Evolutionary conservation across 2,329 filamentous ascomycete genomes (phyloP).

Genomic region (Ilyonectria mors-panacis): DNA sequence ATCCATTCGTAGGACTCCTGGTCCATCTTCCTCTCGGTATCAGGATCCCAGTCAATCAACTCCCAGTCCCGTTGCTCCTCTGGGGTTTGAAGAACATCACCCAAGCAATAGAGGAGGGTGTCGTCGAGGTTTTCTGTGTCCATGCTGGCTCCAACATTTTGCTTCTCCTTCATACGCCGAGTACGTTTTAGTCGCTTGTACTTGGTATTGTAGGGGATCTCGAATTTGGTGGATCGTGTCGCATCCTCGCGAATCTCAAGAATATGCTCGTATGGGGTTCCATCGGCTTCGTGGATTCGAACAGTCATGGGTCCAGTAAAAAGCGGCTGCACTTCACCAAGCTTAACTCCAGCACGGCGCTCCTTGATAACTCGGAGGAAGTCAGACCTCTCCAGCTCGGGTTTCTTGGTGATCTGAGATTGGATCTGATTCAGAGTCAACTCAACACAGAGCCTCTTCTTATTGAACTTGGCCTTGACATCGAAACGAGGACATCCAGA

Average conservation of each 20-base stretch:
- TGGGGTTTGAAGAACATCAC: constrained; percentile 87
- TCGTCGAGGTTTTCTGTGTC: constrained; percentile 80
- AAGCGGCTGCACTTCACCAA: constrained; percentile 79
- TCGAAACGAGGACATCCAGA: constrained; percentile 91
- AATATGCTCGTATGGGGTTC: constrained; percentile 98
- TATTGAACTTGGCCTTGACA: constrained; percentile 93
- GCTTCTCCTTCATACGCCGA: constrained; percentile 84
- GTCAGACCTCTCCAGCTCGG: constrained; percentile 75
- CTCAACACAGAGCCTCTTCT: constrained; percentile 95
- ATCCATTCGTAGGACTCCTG: constrained; percentile 99
- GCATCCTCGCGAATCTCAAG: constrained; percentile 92
- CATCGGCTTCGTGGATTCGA: constrained; percentile 96
- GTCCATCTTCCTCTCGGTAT: constrained; percentile 92
- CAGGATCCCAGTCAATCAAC: constrained; percentile 89
- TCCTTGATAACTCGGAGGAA: constrained; percentile 92
- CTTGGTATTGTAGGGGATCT: constrained; percentile 99
- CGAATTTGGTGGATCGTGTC: constrained; percentile 82
- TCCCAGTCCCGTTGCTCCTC: constrained; percentile 89
- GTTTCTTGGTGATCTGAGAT: constrained; percentile 60
- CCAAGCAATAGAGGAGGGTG: constrained; percentile 89
- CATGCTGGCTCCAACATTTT: constrained; percentile 67
- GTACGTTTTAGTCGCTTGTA: constrained; percentile 97
- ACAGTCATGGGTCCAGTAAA: constrained; percentile 99
- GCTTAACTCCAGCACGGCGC: constrained; percentile 77
- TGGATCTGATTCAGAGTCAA: constrained; percentile 88